Base-by-base conservation (phyloP, 139 green algal genomes). In the Volvox africanus region DNA sequence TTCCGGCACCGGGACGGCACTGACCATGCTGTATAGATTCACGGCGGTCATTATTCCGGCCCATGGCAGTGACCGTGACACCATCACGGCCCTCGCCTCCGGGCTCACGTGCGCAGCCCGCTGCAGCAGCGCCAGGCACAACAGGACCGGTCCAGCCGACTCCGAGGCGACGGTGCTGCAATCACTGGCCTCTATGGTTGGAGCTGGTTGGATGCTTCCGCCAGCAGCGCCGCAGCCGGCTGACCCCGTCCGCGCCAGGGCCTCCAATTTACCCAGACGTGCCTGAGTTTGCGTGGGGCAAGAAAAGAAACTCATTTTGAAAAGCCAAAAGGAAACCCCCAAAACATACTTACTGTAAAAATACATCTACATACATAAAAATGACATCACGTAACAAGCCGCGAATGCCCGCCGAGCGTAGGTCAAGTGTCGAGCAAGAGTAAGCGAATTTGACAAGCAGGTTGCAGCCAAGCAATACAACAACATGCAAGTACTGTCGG, bases 91-190 rank as follows among this genome's bases (percentile, higher is more conserved):
- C 0, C 85, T 35, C 69, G 85, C 69, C 37, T 89, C 44, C n/a
- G 85, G 69, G 28, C 85, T 61, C 24, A 89, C 69, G 20, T 71
- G 37, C n/a, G 69, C 69, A 20, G 85, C 37, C 14, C 85, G 85
- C 85, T 89, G 85, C 69, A 89, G 71, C 85, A 89, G 85, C n/a
- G 85, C 85, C 69, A 82, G 44, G 20, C 37, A 55, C 69, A 82
- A 50, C 85, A 89, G 85, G n/a, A 61, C 85, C 5, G 69, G 22
- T 16, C 85, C 85, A 17, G 37, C 5, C 16, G 32, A 26, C 33
- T 6, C 30, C 18, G 50, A 9, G 28, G n/a, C n/a, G 6, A 19
- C 0, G 55, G 28, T 28, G 28, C 44, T 9, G 44, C 44, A 55
- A 9, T 55, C 44, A 55, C 44, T 9, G 44, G 44, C 44, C 44